Evolutionary conservation across 2,329 filamentous ascomycete genomes (phyloP).

Genomic region (Pseudopithomyces maydicus): DNA sequence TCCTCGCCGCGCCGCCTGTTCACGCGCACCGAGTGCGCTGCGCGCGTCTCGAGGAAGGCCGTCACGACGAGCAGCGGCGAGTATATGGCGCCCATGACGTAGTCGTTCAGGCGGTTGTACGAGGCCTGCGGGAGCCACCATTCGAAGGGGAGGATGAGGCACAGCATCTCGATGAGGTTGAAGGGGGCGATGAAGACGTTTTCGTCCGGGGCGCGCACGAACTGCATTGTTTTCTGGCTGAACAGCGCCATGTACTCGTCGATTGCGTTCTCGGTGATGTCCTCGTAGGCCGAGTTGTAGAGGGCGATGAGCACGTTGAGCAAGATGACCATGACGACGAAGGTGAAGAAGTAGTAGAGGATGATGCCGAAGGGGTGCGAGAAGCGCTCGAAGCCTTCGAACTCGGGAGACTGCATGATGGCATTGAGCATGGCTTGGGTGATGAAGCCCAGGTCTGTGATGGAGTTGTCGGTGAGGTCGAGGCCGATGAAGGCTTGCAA

Average conservation of each 20-base stretch:
- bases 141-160: conserved; percentile 80
- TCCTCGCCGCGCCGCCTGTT: conserved; percentile 83
- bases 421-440: conserved; percentile 84
- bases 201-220: conserved; percentile 93
- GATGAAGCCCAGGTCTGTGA: conserved; percentile 70
- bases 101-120: conserved; percentile 86
- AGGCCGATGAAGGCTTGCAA: conserved; percentile 93
- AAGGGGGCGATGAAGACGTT: conserved; percentile 98
- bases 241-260: conserved; percentile 97
- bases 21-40: conserved; percentile 63
- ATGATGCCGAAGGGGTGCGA: conserved; percentile 91
- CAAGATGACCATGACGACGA: conserved; percentile 92
- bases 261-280: conserved; percentile 89
- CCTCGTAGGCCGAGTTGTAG: conserved; percentile 95
- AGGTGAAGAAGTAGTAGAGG: conserved; percentile 97
- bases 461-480: conserved; percentile 76
- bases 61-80: conserved; percentile 80
- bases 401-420: conserved; percentile 90
- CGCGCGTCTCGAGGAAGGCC: conserved; percentile 61
- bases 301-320: conserved; percentile 96
- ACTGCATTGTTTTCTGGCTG: conserved; percentile 93
- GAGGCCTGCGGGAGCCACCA: conserved; percentile 84
- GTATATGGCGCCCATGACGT: conserved; percentile 86
- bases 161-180: conserved; percentile 87
- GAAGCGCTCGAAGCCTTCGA: conserved; percentile 86